Conservation (phyloP, 2,329 filamentous ascomycete species). For the Paecilomyces variotii region DNA sequence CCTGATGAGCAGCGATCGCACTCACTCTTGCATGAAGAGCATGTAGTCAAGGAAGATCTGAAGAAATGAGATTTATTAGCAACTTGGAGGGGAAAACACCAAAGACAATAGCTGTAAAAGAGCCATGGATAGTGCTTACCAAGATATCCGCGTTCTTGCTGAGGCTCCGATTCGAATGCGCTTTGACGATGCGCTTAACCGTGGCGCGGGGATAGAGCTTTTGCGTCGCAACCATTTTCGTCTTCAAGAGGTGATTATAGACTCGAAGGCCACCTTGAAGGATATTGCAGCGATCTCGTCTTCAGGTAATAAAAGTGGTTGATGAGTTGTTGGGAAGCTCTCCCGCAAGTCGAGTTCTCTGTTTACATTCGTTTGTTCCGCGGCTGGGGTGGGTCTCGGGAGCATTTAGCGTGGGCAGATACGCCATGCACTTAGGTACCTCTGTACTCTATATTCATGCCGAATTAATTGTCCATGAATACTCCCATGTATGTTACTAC, state of each 20-base stretch:
- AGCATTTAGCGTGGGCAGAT: background rate
- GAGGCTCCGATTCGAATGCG: constrained; percentile 69
- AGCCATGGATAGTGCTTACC: constrained; percentile 41
- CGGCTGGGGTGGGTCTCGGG: background rate
- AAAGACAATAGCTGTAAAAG: background rate
- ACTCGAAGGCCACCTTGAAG: background rate
- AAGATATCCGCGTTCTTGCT: constrained; percentile 82
- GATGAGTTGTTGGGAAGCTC: background rate
- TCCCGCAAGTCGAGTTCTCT: background rate
- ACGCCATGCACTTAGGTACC: background rate
- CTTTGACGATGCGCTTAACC: constrained; percentile 83
- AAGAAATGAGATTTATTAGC: background rate
- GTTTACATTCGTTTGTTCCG: background rate
- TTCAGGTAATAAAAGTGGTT: background rate
- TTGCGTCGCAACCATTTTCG: constrained; percentile 53
- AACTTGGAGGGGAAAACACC: background rate
- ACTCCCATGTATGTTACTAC: too few relatives aligned
- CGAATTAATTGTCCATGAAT: too few relatives aligned
- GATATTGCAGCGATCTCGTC: background rate
- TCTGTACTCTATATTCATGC: too few relatives aligned
- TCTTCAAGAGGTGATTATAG: background rate
- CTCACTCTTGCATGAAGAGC: constrained; percentile 64
- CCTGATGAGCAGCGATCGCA: background rate
- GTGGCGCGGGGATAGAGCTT: constrained; percentile 78
- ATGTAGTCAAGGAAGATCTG: constrained; percentile 81